These are phyloP conservation scores for Saraca asoca DNA, from an alignment of 331 rosid genomes.

Conservation along the genomic window DNA sequence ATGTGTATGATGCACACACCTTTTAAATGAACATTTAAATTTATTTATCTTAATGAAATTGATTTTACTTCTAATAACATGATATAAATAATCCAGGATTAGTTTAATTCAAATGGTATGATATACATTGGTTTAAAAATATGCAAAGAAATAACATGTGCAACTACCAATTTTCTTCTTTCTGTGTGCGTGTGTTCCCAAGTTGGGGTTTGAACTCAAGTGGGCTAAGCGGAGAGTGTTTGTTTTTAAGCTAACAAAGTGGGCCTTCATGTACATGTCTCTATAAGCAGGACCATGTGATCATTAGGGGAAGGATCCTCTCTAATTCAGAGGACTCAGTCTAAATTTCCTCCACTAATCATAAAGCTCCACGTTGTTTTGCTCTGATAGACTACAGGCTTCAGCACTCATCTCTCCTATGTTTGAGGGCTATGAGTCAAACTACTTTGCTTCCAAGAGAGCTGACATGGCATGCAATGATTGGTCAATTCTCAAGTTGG, in stretches of 20 bases:
- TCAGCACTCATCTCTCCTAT: slow-evolving; percentile 40
- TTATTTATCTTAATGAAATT: too few species aligned
- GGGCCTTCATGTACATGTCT: slow-evolving; percentile 82
- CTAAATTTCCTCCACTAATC: slow-evolving; percentile 40
- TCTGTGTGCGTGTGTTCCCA: slow-evolving; percentile 57
- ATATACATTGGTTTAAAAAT: too few species aligned
- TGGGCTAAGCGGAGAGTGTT: slow-evolving; percentile 64
- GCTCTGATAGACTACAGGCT: slow-evolving; percentile 23
- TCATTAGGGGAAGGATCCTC: slow-evolving; percentile 47
- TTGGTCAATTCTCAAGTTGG: slow-evolving; percentile 28
- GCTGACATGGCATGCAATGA: slow-evolving; percentile 41
- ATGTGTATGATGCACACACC: too few species aligned
- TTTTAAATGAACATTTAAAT: too few species aligned
- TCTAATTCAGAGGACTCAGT: not conserved
- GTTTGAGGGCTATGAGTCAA: slow-evolving; percentile 41
- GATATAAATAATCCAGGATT: too few species aligned
- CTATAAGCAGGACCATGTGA: slow-evolving; percentile 83
- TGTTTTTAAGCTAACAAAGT: slow-evolving; percentile 72
- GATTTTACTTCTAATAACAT: too few species aligned
- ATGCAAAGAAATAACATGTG: slow-evolving; percentile 16
- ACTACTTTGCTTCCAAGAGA: slow-evolving; percentile 9
- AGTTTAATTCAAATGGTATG: too few species aligned
- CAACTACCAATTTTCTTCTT: slow-evolving; percentile 29
- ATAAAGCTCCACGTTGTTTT: slow-evolving; percentile 34
- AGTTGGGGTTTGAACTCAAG: slow-evolving; percentile 75